These are phyloP conservation scores for Stagonosporopsis rhizophila DNA, from an alignment of 2,329 filamentous ascomycete genomes.

Conservation along the genomic window DNA sequence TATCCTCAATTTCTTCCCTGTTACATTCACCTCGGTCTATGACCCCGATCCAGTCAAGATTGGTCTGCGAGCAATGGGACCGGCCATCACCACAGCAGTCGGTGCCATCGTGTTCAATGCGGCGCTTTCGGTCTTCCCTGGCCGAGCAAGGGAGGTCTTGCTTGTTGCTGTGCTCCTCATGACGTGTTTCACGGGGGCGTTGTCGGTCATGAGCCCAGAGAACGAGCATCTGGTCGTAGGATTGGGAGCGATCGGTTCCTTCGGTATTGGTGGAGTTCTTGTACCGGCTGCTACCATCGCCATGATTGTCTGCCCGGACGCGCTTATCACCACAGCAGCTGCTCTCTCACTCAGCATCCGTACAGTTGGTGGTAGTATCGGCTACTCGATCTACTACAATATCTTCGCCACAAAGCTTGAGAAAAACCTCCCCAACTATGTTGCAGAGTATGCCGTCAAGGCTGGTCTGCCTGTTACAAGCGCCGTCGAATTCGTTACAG, in stretches of 20 bases:
- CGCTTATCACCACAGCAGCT: conserved; percentile 47
- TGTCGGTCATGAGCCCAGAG: conserved; percentile 41
- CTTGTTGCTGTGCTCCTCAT: conserved; percentile 41
- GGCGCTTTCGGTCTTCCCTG: conserved; percentile 34
- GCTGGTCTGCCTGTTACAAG: conserved; percentile 50
- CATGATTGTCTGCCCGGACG: conserved; percentile 44
- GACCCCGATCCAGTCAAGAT: conserved; percentile 40
- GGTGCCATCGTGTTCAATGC: conserved; percentile 44
- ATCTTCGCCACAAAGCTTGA: conserved; percentile 43
- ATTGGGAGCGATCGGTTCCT: conserved; percentile 43
- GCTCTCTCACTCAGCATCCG: conserved; percentile 56
- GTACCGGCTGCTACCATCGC: conserved; percentile 46
- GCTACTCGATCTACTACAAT: conserved; percentile 48
- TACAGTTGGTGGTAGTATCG: conserved; percentile 49
- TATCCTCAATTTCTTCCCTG: conserved; percentile 44
- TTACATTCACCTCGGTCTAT: conserved; percentile 40
- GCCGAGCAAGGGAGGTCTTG: conserved; percentile 36
- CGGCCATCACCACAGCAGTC: conserved; percentile 35
- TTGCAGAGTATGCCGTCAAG: conserved; percentile 39
- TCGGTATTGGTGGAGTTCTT: conserved; percentile 49
- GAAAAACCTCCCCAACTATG: conserved; percentile 34
- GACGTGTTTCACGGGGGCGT: conserved; percentile 42
- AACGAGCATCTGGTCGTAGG: conserved; percentile 41
- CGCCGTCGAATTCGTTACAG: conserved; percentile 46
- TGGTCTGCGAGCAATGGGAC: conserved; percentile 40